Base-by-base conservation (phyloP, 192 early-diverging fungal species). In the Gamsiella multidivaricata region DNA sequence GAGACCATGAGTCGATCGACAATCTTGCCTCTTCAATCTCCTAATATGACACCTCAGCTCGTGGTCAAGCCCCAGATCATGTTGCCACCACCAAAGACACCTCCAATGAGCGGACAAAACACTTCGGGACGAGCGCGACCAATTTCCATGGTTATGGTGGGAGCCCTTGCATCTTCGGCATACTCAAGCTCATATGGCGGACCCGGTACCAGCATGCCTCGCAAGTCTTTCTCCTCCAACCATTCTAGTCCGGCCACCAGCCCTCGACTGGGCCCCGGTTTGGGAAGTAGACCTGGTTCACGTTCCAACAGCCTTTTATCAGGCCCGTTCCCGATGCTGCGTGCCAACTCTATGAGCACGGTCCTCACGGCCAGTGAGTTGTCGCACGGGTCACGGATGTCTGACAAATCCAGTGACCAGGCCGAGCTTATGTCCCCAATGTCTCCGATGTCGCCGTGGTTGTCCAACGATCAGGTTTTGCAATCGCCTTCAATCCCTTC, bases 31-130 rank as follows among this genome's bases (percentile, higher is more conserved):
- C 33, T 78, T 4, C 70, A 64, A 23, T 67, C 72, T 28, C 54
- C 65, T 17, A 63, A 36, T 54, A 50, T 69, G 65, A 69, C 61
- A 3, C 74, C 74, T 4, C 74, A 78, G 23, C 46, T 78, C 15
- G 74, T 78, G 5, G 74, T 78, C 26, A 78, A 78, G 52, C 74
- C 74, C 5, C 74, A 69, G 39, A 78, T 78, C 41, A 69, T 78
- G 74, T 25, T 78, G 15, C 74, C 74, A 17, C 58, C 73, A 5
- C 74, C 74, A 23, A 78, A 59, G 53, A 78, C 65, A 1, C 74
- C 74, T 20, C 74, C 66, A 18, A 78, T 78, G 66, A 78, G 61
- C 36, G 65, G 74, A 33, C 65, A 69, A 63, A 78, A 58, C 20
- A 78, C 74, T 17, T 36, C 74, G 5, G 74, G 54, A 20, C 43